Base-by-base conservation (phyloP, 2,329 filamentous ascomycete species). In the Ophioceras dolichostomum region DNA sequence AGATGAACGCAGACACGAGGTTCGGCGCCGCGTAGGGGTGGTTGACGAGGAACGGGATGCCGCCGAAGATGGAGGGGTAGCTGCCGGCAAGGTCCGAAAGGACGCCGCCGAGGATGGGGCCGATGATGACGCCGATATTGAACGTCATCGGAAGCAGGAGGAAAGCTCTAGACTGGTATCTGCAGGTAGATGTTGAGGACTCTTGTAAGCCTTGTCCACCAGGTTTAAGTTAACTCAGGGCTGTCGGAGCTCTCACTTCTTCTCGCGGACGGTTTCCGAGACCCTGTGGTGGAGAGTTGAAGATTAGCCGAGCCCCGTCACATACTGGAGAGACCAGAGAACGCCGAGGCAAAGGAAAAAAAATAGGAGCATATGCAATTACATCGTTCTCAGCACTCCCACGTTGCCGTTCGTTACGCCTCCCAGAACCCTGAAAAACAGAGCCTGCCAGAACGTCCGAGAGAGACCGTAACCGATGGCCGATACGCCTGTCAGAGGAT, bases 331-430 rank as follows among this genome's bases (percentile, higher is more conserved):
- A n/a, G n/a, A n/a, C n/a, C n/a, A n/a, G n/a, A n/a, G n/a, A n/a
- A n/a, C n/a, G n/a, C n/a, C n/a, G n/a, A n/a, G n/a, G n/a, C n/a
- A n/a, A n/a, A n/a, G n/a, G n/a, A n/a, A n/a, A n/a, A n/a, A n/a
- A n/a, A n/a, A n/a, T n/a, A n/a, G n/a, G n/a, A n/a, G n/a, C n/a
- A n/a, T n/a, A n/a, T n/a, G n/a, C n/a, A 31, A 57, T 40, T 46
- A 62, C 77, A 85, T 82, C 4, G 81, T 85, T 45, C 80, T 65
- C 67, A 86, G 72, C 0, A 86, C 79, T 0, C 81, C 80, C 7
- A 83, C 68, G 46, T 86, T 86, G 5, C 81, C 82, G 50, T 85
- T 86, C 38, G 83, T 62, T 13, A 70, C 65, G 0, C 82, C 82
- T 2, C 78, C 79, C 2, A 84, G 43, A 6, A 65, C 71, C 13